Evolutionary conservation across 305 asterid genomes (phyloP).

Genomic region (Plantago rigida): DNA sequence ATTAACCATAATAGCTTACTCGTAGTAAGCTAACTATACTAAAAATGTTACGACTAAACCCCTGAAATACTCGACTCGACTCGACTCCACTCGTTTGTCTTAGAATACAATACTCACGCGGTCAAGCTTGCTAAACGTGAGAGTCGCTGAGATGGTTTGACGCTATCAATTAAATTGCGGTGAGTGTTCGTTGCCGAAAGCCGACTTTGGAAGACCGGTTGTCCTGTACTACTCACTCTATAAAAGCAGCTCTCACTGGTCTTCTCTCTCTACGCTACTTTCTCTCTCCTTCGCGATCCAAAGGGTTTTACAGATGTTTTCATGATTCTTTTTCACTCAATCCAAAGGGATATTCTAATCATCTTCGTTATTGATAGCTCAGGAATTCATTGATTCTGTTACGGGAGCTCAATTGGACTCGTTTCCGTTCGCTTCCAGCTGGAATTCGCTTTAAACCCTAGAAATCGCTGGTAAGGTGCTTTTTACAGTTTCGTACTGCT

Average conservation of each 20-base stretch:
- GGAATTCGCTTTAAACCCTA: slow-evolving; percentile 3
- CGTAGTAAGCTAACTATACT: no score
- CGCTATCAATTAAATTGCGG: no score
- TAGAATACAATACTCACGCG: no score
- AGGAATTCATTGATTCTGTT: neutral
- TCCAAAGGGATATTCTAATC: neutral
- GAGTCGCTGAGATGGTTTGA: no score
- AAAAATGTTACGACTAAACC: no score
- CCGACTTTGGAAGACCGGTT: no score
- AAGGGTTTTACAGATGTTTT: neutral
- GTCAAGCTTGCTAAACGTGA: no score
- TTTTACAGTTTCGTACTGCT: no score
- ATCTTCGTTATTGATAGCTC: neutral
- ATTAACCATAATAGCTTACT: no score
- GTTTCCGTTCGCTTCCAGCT: neutral
- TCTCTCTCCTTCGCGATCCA: slow-evolving; percentile 3
- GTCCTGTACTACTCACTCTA: neutral
- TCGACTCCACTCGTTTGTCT: no score
- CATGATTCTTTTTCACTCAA: neutral
- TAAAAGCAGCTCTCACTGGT: slow-evolving; percentile 1
- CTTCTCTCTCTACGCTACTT: slow-evolving; percentile 5
- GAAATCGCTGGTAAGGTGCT: neutral
- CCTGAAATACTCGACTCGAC: no score
- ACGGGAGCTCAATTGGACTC: neutral
- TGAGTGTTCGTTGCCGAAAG: no score